Base-by-base conservation (phyloP, 129 eudicot species). In the Chrysanthemum lavandulifolium region DNA sequence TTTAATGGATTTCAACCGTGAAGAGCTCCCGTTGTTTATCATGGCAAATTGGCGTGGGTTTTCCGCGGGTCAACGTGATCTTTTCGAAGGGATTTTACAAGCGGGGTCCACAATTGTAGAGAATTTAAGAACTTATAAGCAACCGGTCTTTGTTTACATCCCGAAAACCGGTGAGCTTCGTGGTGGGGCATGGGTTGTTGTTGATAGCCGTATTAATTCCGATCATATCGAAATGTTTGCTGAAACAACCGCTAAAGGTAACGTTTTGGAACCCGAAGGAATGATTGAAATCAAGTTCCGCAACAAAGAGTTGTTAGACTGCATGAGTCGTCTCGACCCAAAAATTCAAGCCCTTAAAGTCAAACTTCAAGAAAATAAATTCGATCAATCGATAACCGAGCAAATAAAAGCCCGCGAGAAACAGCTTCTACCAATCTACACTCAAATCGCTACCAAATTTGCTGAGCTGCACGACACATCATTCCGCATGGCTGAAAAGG, bases 121-220 rank as follows among this genome's bases (percentile, higher is more conserved):
- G 80, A 95, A 95, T 67, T 91, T 95, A 13, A 80, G 99, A 76
- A 95, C 97, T 2, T 95, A 90, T 61, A 74, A 84, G 49, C 99
- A 91, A 29, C 97, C 99, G 0, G 99, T 95, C 70, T 90, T 95
- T 61, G 90, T 95, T 16, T 95, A 95, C 85, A 95, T 95, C 71
- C 99, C 99, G 3, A 88, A 80, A 85, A 84, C 82, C 31, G 94
- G 97, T 15, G 99, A 95, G 77, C 99, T 95, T 60, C 96, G 99
- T 15, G 99, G 99, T 7, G 99, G 99, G 25, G 97, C 99, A 1
- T 95, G 99, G 99, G 99, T 95, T 43, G 99, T 95, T 31, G 87
- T 95, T 12, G 99, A 95, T 63, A 91, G 99, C 51, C 84, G 88
- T 63, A 95, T 95, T 55, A 95, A 95, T 63, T 86, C 96, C 0